A percentile compares a stretch with the other conserved stretches of the same genome.
Evolutionary conservation across 23 red algal species (phyloP).

Genomic region (Cyanidioschyzon merolae): DNA sequence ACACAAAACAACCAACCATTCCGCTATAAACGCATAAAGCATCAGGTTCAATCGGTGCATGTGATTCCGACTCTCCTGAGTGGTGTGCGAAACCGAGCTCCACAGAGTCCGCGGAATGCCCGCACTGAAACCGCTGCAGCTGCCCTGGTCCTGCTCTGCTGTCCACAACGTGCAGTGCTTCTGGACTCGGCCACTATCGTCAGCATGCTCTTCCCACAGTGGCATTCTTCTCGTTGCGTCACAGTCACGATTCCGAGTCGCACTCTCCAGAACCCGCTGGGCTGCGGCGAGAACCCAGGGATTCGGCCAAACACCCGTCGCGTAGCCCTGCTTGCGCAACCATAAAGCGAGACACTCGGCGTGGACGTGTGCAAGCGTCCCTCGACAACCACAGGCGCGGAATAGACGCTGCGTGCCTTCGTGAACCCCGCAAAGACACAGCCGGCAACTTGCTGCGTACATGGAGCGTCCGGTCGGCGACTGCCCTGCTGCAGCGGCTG

Average conservation of each 20-base stretch:
- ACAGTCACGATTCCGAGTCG: neutral
- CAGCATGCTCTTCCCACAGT: neutral
- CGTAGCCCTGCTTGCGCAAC: neutral
- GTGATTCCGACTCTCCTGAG: neutral
- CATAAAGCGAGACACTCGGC: neutral
- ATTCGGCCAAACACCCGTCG: neutral
- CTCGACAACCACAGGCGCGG: neutral
- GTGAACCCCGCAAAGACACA: neutral
- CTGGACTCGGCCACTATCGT: too few species aligned
- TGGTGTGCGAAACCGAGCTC: neutral
- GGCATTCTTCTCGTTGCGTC: neutral
- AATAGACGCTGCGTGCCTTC: neutral
- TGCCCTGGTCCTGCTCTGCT: too few species aligned
- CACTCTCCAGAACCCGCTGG: neutral
- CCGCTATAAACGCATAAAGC: neutral
- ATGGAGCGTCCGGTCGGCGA: too few species aligned
- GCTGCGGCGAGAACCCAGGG: neutral
- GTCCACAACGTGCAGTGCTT: neutral
- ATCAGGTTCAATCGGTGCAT: neutral
- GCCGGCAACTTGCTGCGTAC: neutral
- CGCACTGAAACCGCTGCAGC: neutral
- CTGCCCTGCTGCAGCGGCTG: too few species aligned
- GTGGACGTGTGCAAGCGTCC: slow-evolving; percentile 3
- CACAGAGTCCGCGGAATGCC: neutral
- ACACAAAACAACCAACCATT: neutral